A percentile compares a stretch with the other conserved stretches of the same genome.
Evolutionary conservation across 345 rosid species (phyloP).

Genomic region (Camelina sativa): DNA sequence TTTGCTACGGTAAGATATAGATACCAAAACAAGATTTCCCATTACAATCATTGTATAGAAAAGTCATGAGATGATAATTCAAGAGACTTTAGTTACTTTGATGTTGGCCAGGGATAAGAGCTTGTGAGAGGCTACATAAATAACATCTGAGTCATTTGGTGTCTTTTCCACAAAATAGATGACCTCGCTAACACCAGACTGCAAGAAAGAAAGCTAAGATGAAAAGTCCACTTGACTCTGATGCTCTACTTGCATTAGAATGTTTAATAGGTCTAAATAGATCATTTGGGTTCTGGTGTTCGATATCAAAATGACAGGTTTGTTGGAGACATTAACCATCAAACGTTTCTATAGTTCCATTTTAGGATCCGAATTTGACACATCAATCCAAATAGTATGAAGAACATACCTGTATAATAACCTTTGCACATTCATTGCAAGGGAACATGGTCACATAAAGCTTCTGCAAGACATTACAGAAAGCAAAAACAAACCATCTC

Average conservation of each 20-base stretch:
- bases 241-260: slow-evolving; percentile 2
- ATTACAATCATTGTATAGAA: not conserved
- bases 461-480: slow-evolving; percentile 62
- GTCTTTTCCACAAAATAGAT: slow-evolving; percentile 83
- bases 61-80: not conserved
- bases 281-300: not conserved
- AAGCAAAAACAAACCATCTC: slow-evolving; percentile 14
- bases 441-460: slow-evolving; percentile 99
- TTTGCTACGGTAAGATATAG: not conserved
- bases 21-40: slow-evolving; percentile 15
- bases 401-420: slow-evolving; percentile 84
- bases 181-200: slow-evolving; percentile 89
- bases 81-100: slow-evolving; percentile 55
- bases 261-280: not conserved
- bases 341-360: not conserved
- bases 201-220: slow-evolving; percentile 40
- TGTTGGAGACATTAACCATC: slow-evolving; percentile 13
- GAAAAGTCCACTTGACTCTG: slow-evolving; percentile 9
- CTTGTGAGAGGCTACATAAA: slow-evolving; percentile 79
- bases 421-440: slow-evolving; percentile 98
- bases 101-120: slow-evolving; percentile 86
- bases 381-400: not conserved
- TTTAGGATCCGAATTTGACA: slow-evolving; percentile 23
- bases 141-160: slow-evolving; percentile 52
- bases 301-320: slow-evolving; percentile 2